These are phyloP conservation scores for Cafeteria roenbergensis DNA, from an alignment of 108 stramenopile species.

Conservation along the genomic window DNA sequence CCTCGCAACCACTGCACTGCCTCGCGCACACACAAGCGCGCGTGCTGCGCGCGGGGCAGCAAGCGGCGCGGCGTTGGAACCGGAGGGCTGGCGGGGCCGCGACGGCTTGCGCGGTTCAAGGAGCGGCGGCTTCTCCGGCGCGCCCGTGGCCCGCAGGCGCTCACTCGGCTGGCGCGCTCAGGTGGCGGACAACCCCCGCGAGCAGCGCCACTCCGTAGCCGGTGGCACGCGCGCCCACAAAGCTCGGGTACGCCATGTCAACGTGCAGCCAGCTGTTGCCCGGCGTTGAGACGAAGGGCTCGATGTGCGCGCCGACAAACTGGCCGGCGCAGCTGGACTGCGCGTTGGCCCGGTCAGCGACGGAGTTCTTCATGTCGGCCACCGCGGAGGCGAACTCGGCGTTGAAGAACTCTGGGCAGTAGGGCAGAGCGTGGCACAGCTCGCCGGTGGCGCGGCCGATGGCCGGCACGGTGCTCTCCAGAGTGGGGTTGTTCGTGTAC, in stretches of 20 bases:
- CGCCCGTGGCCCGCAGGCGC: too few species aligned
- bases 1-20: too few species aligned
- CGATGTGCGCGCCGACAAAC: conserved; percentile 65
- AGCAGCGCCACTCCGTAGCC: conserved; percentile 73
- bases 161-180: too few species aligned
- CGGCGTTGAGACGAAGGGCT: conserved; percentile 17
- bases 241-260: conserved; percentile 67
- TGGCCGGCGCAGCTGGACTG: conserved; percentile 73
- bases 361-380: conserved; percentile 77
- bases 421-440: conserved; percentile 58
- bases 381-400: conserved; percentile 62
- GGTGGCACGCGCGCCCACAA: conserved; percentile 60
- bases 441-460: conserved; percentile 52
- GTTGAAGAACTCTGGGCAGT: conserved; percentile 58
- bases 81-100: too few species aligned
- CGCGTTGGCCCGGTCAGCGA: conserved; percentile 63
- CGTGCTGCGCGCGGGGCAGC: too few species aligned
- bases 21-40: too few species aligned
- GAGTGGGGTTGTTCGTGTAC: conserved; percentile 48
- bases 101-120: too few species aligned
- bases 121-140: too few species aligned
- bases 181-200: too few species aligned
- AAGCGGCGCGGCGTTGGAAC: too few species aligned
- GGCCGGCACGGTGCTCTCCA: conserved; percentile 43
- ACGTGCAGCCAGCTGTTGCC: conserved; percentile 66